Conservation (phyloP, 1,284 basidiomycete genomes). For the Paramarasmius palmivorus region DNA sequence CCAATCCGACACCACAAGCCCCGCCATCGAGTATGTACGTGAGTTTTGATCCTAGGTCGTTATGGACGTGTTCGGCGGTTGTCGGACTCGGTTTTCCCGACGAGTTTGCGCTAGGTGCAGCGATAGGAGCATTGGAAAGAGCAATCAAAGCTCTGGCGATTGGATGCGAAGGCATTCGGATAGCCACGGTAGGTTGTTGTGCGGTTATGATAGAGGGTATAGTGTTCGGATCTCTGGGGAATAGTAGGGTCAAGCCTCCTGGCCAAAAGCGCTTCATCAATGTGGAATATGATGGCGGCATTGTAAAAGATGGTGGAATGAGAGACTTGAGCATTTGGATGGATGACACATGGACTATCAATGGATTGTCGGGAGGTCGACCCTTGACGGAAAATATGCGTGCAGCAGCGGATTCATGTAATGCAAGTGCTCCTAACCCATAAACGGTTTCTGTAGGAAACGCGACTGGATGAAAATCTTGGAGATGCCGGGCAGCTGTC, state of each 20-base stretch:
- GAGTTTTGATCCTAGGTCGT: constrained; percentile 78
- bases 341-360: constrained; percentile 96
- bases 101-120: constrained; percentile 95
- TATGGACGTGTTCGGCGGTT: constrained; percentile 82
- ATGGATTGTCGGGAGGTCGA: constrained; percentile 92
- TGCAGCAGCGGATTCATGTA: constrained; percentile 64
- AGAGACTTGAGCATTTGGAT: constrained; percentile 77
- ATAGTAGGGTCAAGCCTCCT: constrained; percentile 90
- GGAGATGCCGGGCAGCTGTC: constrained; percentile 49
- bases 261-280: constrained; percentile 93
- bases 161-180: constrained; percentile 94
- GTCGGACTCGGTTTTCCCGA: constrained; percentile 96
- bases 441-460: constrained; percentile 99
- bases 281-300: constrained; percentile 65
- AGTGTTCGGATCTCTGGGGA: constrained; percentile 66
- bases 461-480: constrained; percentile 61
- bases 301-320: constrained; percentile 61
- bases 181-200: constrained; percentile 80
- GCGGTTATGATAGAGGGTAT: constrained; percentile 77
- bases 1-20: constrained; percentile 85
- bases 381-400: constrained; percentile 92
- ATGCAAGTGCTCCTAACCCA: constrained; percentile 88
- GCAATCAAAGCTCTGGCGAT: constrained; percentile 91
- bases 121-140: constrained; percentile 74
- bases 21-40: constrained; percentile 92